phyloP scores from a whole-genome alignment of 768 basidiomycete genomes.

The Lactifluus subvellereus region DNA sequence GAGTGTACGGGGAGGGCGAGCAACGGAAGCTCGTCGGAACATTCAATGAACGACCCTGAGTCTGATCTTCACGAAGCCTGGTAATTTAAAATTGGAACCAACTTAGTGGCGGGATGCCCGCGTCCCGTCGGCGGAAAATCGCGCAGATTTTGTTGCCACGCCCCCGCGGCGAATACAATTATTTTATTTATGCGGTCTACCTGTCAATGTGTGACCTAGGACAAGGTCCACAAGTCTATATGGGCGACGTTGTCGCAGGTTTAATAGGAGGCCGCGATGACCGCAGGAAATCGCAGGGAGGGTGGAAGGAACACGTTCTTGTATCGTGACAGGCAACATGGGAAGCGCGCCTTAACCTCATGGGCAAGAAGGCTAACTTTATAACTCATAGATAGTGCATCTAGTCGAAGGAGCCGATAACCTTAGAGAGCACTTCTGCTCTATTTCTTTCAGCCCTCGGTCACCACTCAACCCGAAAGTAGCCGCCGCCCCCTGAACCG shows the following conservation, averaged over 20 bases:
- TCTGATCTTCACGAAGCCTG: not conserved
- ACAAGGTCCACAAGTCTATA: not conserved
- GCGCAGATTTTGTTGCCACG: not conserved
- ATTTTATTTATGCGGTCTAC: not conserved
- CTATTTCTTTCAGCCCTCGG: not conserved
- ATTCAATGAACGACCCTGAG: not conserved
- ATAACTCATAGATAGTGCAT: not conserved
- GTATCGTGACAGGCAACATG: constrained; percentile 1
- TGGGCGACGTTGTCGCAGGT: not conserved
- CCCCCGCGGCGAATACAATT: not conserved
- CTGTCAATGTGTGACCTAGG: not conserved
- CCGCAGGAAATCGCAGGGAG: not conserved
- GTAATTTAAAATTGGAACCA: constrained; percentile 9
- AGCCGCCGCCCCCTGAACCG: not conserved
- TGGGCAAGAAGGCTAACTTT: not conserved
- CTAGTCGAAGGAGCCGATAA: not conserved
- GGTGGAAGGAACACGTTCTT: not conserved
- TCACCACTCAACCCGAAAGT: not conserved
- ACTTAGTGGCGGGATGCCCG: not conserved
- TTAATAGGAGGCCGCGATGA: not conserved
- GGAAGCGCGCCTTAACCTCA: constrained; percentile 6
- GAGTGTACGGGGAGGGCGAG: not conserved
- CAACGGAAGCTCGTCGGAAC: not conserved
- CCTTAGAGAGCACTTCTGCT: not conserved
- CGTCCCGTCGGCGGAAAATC: constrained; percentile 2